These are phyloP conservation scores for Botrytis hyacinthi DNA, from an alignment of 2,329 filamentous ascomycete species.

Conservation along the genomic window DNA sequence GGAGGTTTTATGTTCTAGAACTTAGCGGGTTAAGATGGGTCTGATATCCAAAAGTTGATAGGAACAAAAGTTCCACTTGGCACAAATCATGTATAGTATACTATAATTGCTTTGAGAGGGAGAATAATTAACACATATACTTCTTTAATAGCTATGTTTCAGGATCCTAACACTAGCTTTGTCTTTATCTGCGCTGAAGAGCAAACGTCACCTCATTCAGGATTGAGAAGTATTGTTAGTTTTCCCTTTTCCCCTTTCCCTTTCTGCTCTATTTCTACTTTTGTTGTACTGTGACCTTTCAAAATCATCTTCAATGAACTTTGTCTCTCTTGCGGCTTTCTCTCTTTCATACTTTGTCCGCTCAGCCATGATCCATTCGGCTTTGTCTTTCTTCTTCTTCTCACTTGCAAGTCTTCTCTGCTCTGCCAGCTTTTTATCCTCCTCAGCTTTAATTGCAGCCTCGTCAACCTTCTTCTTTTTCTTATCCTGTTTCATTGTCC, in stretches of 20 bases:
- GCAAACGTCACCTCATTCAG: neutral
- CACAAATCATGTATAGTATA: constrained; percentile 20
- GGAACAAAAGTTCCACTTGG: constrained; percentile 11
- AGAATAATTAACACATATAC: constrained; percentile 14
- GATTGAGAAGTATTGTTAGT: neutral
- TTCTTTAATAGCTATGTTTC: constrained; percentile 5
- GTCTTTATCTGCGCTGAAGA: neutral
- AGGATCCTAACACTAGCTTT: no score
- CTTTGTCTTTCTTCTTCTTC: neutral
- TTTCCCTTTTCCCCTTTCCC: neutral
- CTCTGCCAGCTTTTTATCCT: neutral
- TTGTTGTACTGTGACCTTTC: neutral
- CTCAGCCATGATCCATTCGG: no score
- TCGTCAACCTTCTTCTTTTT: neutral
- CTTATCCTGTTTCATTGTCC: neutral
- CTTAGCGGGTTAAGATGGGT: constrained; percentile 16
- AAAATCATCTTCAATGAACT: no score
- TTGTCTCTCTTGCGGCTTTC: no score
- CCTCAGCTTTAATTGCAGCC: neutral
- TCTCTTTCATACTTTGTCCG: no score
- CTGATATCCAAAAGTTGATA: constrained; percentile 20
- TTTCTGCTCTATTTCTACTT: neutral
- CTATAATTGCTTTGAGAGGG: constrained; percentile 20
- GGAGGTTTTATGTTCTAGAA: constrained; percentile 16
- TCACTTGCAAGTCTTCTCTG: neutral